These are phyloP conservation scores for Rosa persica DNA, from an alignment of 306 rosid species.

Conservation along the genomic window DNA sequence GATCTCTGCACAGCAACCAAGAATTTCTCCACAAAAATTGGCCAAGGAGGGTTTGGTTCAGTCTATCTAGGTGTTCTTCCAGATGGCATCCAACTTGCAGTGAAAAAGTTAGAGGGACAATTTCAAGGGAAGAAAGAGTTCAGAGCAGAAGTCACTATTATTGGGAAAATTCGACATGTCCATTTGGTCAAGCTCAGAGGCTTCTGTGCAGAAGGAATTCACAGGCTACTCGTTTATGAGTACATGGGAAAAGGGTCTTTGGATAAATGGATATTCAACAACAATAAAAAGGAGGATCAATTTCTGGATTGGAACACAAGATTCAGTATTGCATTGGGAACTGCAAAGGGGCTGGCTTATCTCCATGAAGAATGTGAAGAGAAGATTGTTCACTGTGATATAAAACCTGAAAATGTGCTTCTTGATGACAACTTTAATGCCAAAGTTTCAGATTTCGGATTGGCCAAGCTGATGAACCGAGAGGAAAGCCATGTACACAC, in stretches of 20 bases:
- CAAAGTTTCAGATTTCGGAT: constrained; percentile 42
- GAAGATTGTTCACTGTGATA: constrained; percentile 49
- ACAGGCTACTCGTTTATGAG: constrained; percentile 61
- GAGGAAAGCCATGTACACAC: constrained; percentile 35
- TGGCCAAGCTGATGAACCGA: constrained; percentile 38
- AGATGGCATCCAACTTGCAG: constrained; percentile 45
- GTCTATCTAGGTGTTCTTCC: constrained; percentile 49
- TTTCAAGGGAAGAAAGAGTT: constrained; percentile 40
- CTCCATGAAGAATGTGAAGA: constrained; percentile 46
- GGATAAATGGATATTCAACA: constrained; percentile 62
- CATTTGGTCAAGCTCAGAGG: constrained; percentile 36
- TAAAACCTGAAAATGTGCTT: constrained; percentile 46
- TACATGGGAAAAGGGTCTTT: constrained; percentile 74
- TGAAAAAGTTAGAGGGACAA: constrained; percentile 36
- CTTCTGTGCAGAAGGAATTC: constrained; percentile 63
- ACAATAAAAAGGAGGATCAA: constrained; percentile 21
- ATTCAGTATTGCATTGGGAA: constrained; percentile 46
- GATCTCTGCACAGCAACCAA: constrained; percentile 45
- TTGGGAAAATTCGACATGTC: constrained; percentile 40
- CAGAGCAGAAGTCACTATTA: constrained; percentile 36
- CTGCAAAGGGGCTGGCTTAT: constrained; percentile 41
- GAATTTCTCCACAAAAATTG: constrained; percentile 52
- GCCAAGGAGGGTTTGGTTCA: constrained; percentile 64
- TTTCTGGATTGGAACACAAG: constrained; percentile 42
- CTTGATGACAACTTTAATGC: constrained; percentile 36